phyloP scores from a whole-genome alignment of 441 rosid genomes.

The Mallotus japonicus region DNA sequence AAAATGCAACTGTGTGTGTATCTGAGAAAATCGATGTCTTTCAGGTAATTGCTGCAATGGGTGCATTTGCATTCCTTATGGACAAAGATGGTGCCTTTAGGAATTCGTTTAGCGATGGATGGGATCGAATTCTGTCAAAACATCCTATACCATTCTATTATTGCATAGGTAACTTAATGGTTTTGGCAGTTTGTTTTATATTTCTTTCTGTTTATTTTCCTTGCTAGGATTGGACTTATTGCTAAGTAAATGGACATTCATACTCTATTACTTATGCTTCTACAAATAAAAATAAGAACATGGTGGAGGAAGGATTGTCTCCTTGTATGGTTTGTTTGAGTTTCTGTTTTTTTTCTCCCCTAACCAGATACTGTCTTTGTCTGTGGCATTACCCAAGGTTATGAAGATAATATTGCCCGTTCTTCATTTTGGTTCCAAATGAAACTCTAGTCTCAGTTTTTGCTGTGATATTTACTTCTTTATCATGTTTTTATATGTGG shows the following conservation, averaged over 20 bases:
- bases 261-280: neutral
- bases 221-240: neutral
- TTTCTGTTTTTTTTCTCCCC: neutral
- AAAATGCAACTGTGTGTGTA: neutral
- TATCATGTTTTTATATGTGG: neutral
- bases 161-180: conserved; percentile 63
- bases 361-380: no score
- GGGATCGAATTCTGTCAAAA: conserved; percentile 92
- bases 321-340: neutral
- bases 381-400: neutral
- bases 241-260: neutral
- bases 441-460: neutral
- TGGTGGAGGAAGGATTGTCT: neutral
- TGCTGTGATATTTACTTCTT: neutral
- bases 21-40: conserved; percentile 8
- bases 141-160: conserved; percentile 97
- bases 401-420: neutral
- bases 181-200: neutral
- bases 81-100: conserved; percentile 93
- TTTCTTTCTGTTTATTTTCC: neutral
- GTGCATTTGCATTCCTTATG: conserved; percentile 83
- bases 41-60: conserved; percentile 72
- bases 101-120: conserved; percentile 87
- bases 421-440: neutral
- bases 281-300: neutral